A percentile compares a stretch with the other conserved stretches of the same genome.
These are phyloP conservation scores for Oropetium thomaeum DNA, from an alignment of 176 grass and related monocot genomes.

Conservation along the genomic window DNA sequence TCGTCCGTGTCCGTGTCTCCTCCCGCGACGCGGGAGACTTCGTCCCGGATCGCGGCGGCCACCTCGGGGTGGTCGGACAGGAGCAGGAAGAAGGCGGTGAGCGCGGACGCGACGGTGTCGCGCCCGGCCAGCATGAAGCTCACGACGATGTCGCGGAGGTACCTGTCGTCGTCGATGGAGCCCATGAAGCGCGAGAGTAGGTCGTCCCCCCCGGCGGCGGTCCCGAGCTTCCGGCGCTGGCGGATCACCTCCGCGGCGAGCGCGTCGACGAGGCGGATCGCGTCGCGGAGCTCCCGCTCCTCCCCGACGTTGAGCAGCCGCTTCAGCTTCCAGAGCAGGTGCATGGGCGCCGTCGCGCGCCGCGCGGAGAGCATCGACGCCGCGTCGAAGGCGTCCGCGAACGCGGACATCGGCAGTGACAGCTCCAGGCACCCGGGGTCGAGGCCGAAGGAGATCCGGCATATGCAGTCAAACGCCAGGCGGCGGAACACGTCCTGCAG, in stretches of 20 bases:
- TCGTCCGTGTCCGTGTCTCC: no score
- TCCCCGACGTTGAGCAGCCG: constrained; percentile 57
- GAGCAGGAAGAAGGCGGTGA: constrained; percentile 74
- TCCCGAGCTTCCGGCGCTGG: constrained; percentile 64
- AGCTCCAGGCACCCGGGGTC: constrained; percentile 69
- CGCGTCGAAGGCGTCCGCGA: constrained; percentile 65
- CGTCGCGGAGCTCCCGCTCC: constrained; percentile 60
- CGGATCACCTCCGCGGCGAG: constrained; percentile 67
- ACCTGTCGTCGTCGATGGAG: constrained; percentile 66
- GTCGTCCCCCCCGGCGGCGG: constrained; percentile 48
- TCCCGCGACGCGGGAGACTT: constrained; percentile 35
- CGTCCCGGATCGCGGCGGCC: constrained; percentile 46
- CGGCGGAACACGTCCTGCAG: constrained; percentile 75
- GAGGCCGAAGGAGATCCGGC: constrained; percentile 73
- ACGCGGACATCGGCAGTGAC: constrained; percentile 50
- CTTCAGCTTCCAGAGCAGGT: constrained; percentile 70
- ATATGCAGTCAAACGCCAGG: constrained; percentile 79
- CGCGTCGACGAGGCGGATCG: constrained; percentile 57
- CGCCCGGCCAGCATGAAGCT: constrained; percentile 89
- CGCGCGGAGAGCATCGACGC: constrained; percentile 71
- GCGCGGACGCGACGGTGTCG: constrained; percentile 67
- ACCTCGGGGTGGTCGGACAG: constrained; percentile 57
- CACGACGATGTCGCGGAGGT: constrained; percentile 82
- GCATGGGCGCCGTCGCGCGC: constrained; percentile 52
- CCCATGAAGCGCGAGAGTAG: constrained; percentile 79